phyloP scores from a whole-genome alignment of 495 filamentous ascomycete species.

The Penicillium diatomitis region DNA sequence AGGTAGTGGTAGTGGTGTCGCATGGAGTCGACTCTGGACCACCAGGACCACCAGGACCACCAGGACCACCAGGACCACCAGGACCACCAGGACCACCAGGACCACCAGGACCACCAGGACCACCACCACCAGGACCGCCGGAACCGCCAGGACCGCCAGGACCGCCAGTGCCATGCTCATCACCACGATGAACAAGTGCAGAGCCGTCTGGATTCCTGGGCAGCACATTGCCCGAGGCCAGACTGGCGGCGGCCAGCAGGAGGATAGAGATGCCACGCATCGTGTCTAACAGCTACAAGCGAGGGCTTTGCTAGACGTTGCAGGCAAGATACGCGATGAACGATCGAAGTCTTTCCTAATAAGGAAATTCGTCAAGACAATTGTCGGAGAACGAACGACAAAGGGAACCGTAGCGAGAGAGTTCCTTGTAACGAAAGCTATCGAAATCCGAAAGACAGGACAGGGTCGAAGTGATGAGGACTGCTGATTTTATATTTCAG shows the following conservation, averaged over 20 bases:
- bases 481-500: constrained; percentile 8
- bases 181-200: constrained; percentile 1
- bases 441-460: constrained; percentile 1
- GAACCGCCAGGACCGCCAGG: not conserved
- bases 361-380: not conserved
- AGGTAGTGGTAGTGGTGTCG: constrained; percentile 1
- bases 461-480: not conserved
- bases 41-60: too few relatives aligned
- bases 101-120: too few relatives aligned
- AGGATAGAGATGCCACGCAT: constrained; percentile 14
- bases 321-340: not conserved
- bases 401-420: constrained; percentile 21
- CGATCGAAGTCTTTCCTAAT: not conserved
- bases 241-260: constrained; percentile 13
- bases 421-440: constrained; percentile 11
- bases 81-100: too few relatives aligned
- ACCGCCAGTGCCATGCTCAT: not conserved
- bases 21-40: too few relatives aligned
- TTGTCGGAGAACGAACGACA: constrained; percentile 9
- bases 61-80: too few relatives aligned
- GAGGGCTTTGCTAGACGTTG: constrained; percentile 2
- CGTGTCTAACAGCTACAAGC: constrained; percentile 9
- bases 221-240: constrained; percentile 14
- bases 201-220: constrained; percentile 6
- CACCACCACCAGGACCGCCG: not conserved